These are phyloP conservation scores for Dryas alaskensis DNA, from an alignment of 306 rosid species.

Conservation along the genomic window DNA sequence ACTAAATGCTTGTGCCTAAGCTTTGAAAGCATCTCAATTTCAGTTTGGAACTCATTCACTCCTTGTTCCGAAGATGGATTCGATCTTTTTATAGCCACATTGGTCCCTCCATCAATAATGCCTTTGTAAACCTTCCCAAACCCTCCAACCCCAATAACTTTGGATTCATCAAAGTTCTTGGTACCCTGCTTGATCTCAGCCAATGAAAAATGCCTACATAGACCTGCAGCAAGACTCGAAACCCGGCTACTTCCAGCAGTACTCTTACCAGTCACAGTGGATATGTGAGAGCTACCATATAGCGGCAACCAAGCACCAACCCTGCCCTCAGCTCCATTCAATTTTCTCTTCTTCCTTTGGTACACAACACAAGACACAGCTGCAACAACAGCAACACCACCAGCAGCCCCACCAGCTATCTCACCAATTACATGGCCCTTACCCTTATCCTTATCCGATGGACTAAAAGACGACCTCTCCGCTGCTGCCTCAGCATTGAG, in stretches of 20 bases:
- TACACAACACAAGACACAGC: conserved; percentile 24
- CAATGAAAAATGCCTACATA: conserved; percentile 42
- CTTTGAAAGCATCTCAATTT: conserved; percentile 51
- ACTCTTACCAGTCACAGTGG: conserved; percentile 25
- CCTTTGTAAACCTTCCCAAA: conserved; percentile 58
- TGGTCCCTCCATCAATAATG: conserved; percentile 36
- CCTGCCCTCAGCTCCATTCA: background rate
- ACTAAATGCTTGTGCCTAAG: conserved; percentile 51
- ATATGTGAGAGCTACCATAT: conserved; percentile 21
- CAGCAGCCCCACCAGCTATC: conserved; percentile 32
- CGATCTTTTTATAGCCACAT: conserved; percentile 51
- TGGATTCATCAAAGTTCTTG: conserved; percentile 43
- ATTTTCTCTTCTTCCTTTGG: conserved; percentile 23
- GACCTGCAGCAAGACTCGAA: conserved; percentile 26
- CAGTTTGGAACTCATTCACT: conserved; percentile 39
- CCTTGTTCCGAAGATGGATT: conserved; percentile 49
- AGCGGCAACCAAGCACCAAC: conserved; percentile 40
- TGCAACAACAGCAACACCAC: conserved; percentile 23
- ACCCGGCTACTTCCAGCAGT: conserved; percentile 28
- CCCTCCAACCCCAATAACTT: conserved; percentile 52
- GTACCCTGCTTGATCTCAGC: conserved; percentile 38
- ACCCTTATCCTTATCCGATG: background rate
- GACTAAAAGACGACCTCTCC: background rate
- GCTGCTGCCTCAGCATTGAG: conserved; percentile 22
- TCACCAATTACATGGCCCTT: conserved; percentile 30